phyloP scores from a whole-genome alignment of 2,329 filamentous ascomycete species.

The Alternaria hordeiaustralica region DNA sequence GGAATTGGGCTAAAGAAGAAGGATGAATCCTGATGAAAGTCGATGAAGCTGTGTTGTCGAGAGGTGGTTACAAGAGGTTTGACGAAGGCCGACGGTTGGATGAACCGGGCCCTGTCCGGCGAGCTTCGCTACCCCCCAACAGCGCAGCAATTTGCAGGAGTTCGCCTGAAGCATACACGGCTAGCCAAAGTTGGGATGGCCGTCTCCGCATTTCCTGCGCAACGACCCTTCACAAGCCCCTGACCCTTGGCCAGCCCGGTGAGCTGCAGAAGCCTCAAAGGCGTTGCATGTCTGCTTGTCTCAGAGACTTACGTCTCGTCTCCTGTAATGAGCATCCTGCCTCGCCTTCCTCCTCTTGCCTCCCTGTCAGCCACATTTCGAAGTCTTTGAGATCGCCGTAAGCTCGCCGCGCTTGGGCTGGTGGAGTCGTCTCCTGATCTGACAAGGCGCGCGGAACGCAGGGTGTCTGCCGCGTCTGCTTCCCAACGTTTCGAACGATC shows the following conservation, averaged over 20 bases:
- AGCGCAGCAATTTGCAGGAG: conserved; percentile 47
- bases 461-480: conserved; percentile 33
- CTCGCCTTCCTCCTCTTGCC: conserved; percentile 30
- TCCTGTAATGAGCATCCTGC: conserved; percentile 45
- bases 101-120: conserved; percentile 34
- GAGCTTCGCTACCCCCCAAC: conserved; percentile 43
- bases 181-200: conserved; percentile 48
- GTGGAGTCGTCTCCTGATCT: conserved; percentile 28
- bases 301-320: conserved; percentile 39
- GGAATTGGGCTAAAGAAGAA: conserved; percentile 24
- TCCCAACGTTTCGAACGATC: conserved; percentile 43
- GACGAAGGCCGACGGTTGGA: conserved; percentile 41
- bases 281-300: conserved; percentile 45
- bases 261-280: conserved; percentile 51
- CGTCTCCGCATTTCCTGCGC: conserved; percentile 51
- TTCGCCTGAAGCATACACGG: conserved; percentile 48
- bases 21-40: conserved; percentile 15
- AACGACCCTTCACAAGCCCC: conserved; percentile 48
- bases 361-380: conserved; percentile 29
- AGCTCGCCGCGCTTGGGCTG: conserved; percentile 30
- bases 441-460: conserved; percentile 32
- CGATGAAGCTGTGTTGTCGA: conserved; percentile 31
- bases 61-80: conserved; percentile 37
- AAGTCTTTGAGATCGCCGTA: conserved; percentile 26
- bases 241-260: conserved; percentile 48